A percentile compares a stretch with the other conserved stretches of the same genome.
Conservation (phyloP, 2,329 filamentous ascomycete species). For the Cercospora nicotianae region DNA sequence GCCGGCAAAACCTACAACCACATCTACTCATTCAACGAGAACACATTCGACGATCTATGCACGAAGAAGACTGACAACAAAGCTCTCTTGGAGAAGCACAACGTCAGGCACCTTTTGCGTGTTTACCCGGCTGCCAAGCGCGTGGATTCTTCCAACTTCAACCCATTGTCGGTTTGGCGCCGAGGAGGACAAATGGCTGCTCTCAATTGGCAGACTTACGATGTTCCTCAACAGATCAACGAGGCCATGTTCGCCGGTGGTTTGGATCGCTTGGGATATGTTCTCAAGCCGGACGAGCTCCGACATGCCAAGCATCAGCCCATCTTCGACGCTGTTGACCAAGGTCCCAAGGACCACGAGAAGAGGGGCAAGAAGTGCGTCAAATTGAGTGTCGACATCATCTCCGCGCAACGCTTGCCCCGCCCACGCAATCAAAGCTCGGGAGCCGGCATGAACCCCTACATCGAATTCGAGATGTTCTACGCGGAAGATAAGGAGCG, state of each 20-base stretch:
- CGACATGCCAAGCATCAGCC: conserved; percentile 64
- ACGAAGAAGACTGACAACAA: conserved; percentile 74
- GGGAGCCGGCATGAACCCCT: conserved; percentile 80
- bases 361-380: conserved; percentile 80
- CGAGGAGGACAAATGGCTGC: conserved; percentile 97
- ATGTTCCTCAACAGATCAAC: conserved; percentile 92
- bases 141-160: conserved; percentile 87
- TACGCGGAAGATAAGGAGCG: conserved; percentile 89
- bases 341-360: conserved; percentile 52
- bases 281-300: conserved; percentile 85
- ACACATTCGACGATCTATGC: conserved; percentile 78
- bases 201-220: conserved; percentile 97
- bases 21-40: conserved; percentile 92
- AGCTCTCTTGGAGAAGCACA: conserved; percentile 79
- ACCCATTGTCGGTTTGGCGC: conserved; percentile 90
- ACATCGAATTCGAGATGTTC: conserved; percentile 92
- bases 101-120: conserved; percentile 86
- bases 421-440: conserved; percentile 71
- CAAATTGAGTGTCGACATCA: conserved; percentile 80
- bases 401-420: conserved; percentile 93
- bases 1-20: conserved; percentile 90
- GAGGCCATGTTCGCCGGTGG: conserved; percentile 96
- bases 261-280: conserved; percentile 83
- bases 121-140: conserved; percentile 86
- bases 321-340: conserved; percentile 52